Percentiles rank a stretch among this genome's conserved stretches.
Conservation (phyloP, 75 land plant genomes). For the Picea glauca region DNA sequence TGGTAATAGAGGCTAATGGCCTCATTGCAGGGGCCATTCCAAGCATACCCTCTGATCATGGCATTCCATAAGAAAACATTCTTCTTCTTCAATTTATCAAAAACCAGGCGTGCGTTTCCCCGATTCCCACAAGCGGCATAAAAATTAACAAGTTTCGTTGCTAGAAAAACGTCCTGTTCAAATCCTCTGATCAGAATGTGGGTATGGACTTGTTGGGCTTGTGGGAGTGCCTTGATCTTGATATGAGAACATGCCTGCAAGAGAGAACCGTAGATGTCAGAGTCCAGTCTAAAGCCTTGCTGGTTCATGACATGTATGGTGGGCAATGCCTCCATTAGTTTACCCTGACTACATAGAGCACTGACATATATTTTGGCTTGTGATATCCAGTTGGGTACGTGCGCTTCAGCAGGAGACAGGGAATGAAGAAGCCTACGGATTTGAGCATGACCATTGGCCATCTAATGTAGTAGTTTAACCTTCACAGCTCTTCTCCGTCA, state of each 20-base stretch:
- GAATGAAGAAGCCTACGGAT: too few relatives aligned
- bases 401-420: too few relatives aligned
- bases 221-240: neutral
- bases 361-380: neutral
- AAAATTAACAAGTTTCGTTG: neutral
- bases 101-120: neutral
- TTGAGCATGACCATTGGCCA: too few relatives aligned
- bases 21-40: constrained; percentile 16
- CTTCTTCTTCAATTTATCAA: neutral
- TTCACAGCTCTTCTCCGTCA: too few relatives aligned
- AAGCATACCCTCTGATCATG: constrained; percentile 39
- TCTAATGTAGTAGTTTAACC: too few relatives aligned
- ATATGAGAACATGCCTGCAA: neutral
- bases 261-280: constrained; percentile 3
- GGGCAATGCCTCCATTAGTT: constrained; percentile 1
- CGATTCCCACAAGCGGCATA: neutral
- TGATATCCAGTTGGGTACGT: neutral
- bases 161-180: neutral
- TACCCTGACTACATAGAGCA: constrained; percentile 1
- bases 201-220: neutral
- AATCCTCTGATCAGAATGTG: neutral
- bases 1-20: constrained; percentile 23
- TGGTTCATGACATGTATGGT: neutral
- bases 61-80: constrained; percentile 32
- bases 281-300: neutral